Evolutionary conservation across 148 eudicot genomes (phyloP).

Genomic region (Heliamphora exappendiculata): DNA sequence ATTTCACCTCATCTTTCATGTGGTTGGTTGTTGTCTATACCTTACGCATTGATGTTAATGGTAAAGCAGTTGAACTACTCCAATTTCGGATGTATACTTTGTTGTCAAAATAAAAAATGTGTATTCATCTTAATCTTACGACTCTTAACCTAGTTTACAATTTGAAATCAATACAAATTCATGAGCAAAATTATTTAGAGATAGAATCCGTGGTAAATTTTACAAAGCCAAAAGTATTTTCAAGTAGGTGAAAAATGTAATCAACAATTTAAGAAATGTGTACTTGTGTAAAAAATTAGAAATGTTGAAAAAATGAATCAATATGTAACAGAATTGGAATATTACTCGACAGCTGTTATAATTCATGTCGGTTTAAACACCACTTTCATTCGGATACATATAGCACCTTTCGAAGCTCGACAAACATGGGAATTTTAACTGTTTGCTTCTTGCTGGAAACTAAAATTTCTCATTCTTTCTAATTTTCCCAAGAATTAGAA

Average conservation of each 20-base stretch:
- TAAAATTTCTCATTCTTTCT: neutral
- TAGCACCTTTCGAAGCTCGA: neutral
- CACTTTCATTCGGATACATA: neutral
- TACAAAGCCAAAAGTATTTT: no score
- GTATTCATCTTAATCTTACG: no score
- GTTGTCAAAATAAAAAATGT: no score
- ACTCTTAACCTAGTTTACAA: no score
- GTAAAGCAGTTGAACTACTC: no score
- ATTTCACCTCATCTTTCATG: neutral
- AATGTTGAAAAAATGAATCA: neutral
- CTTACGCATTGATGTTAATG: neutral
- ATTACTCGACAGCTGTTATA: neutral
- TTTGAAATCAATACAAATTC: neutral
- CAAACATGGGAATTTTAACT: neutral
- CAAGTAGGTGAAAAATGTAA: no score
- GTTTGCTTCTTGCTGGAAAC: neutral
- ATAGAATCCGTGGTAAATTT: no score
- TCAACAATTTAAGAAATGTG: no score
- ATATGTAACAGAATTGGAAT: neutral
- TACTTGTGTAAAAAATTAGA: neutral
- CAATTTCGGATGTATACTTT: no score
- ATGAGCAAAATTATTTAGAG: no score
- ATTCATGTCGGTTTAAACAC: neutral
- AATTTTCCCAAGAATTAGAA: neutral
- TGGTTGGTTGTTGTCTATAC: neutral